A percentile compares a stretch with the other conserved stretches of the same genome.
These are phyloP conservation scores for Kwoniella europaea DNA, from an alignment of 768 basidiomycete genomes.

Conservation along the genomic window DNA sequence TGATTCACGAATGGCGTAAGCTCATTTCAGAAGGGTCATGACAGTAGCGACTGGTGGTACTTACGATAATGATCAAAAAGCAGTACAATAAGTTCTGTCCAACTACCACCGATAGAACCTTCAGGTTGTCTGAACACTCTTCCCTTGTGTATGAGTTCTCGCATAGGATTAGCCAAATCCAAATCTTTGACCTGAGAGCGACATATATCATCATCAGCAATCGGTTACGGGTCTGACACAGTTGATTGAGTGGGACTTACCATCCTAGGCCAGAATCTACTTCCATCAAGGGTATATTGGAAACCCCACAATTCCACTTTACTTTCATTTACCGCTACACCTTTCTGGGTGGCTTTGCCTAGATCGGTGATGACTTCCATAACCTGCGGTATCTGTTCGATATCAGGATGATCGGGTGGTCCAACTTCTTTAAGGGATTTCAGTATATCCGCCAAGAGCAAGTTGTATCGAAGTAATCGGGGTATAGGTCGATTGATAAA, in stretches of 20 bases:
- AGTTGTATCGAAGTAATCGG: conserved; percentile 82
- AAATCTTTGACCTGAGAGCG: conserved; percentile 66
- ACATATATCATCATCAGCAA: too few species aligned
- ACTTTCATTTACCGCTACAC: conserved; percentile 79
- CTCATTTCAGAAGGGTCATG: background rate
- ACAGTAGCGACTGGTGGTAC: conserved; percentile 49
- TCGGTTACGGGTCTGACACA: conserved; percentile 2
- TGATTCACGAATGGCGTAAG: background rate
- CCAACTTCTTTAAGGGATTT: conserved; percentile 68
- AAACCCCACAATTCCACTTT: conserved; percentile 85
- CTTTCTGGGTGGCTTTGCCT: conserved; percentile 84
- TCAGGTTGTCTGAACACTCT: conserved; percentile 86
- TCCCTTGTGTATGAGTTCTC: conserved; percentile 81
- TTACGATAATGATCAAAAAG: conserved; percentile 93
- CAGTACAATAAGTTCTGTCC: conserved; percentile 86
- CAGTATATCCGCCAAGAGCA: conserved; percentile 78
- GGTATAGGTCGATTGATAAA: conserved; percentile 93
- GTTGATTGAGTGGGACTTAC: conserved; percentile 19
- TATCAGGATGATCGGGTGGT: conserved; percentile 72
- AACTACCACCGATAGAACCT: conserved; percentile 72
- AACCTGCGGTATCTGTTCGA: conserved; percentile 78
- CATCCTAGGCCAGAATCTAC: conserved; percentile 44
- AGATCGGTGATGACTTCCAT: conserved; percentile 84
- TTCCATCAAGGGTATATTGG: conserved; percentile 47
- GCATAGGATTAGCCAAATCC: conserved; percentile 81